Conservation (phyloP, 306 rosid species). For the Glycine tomentella region DNA sequence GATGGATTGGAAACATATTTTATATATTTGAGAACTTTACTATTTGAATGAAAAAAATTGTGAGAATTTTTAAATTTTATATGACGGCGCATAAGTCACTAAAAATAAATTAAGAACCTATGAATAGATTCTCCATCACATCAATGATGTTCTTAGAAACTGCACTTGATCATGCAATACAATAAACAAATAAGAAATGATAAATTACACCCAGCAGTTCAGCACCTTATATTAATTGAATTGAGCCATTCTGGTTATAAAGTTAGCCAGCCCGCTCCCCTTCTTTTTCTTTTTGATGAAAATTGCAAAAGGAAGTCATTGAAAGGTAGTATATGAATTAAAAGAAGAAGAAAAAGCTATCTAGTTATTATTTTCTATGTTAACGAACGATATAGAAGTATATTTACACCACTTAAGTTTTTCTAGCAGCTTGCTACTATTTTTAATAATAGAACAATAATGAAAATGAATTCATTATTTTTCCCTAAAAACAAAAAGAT, state of each 20-base stretch:
- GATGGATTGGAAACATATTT: neutral
- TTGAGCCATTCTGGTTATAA: no score
- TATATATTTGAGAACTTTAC: neutral
- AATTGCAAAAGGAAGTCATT: neutral
- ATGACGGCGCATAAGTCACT: neutral
- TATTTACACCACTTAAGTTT: no score
- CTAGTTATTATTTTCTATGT: no score
- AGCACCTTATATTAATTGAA: neutral
- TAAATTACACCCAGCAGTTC: neutral
- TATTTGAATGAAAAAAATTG: neutral
- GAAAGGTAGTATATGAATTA: no score
- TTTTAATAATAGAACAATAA: no score
- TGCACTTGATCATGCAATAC: neutral
- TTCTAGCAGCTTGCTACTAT: no score
- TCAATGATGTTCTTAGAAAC: neutral
- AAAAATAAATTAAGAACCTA: neutral
- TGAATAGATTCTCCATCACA: neutral
- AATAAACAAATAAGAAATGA: neutral
- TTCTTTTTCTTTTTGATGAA: neutral
- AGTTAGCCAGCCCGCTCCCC: no score
- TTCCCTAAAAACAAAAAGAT: no score
- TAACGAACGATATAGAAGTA: no score
- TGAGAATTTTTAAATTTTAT: neutral
- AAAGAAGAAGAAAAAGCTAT: no score
- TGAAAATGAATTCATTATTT: no score